Conservation (phyloP, 805 yeast species). For the Clavispora santaluciae region DNA sequence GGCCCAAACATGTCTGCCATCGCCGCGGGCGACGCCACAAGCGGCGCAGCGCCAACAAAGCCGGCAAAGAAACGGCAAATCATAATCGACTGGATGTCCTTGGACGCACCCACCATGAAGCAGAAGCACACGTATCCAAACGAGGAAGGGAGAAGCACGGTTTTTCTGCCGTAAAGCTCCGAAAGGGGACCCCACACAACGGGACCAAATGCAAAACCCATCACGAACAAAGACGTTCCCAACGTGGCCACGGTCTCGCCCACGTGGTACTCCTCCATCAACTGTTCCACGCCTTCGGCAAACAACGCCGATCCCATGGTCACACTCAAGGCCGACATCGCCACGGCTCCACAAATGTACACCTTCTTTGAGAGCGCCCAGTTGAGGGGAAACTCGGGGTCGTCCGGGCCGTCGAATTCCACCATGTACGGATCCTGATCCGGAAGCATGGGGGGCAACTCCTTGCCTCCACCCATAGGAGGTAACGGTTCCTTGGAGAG, state of each 20-base stretch:
- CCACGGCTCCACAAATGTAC: slow-evolving; percentile 22
- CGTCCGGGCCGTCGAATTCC: slow-evolving; percentile 70
- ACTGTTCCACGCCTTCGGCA: slow-evolving; percentile 51
- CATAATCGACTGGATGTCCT: slow-evolving; percentile 21
- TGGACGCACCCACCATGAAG: slow-evolving; percentile 34
- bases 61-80: slow-evolving; percentile 22
- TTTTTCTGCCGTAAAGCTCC: slow-evolving; percentile 70
- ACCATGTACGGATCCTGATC: slow-evolving; percentile 56
- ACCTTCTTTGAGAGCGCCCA: slow-evolving; percentile 46
- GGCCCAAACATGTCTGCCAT: slow-evolving; percentile 19
- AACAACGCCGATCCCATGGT: slow-evolving; percentile 84
- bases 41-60: slow-evolving; percentile 21
- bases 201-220: slow-evolving; percentile 94
- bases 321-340: slow-evolving; percentile 26
- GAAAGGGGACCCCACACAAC: slow-evolving; percentile 85
- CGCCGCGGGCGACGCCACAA: slow-evolving; percentile 22
- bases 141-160: slow-evolving; percentile 52
- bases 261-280: slow-evolving; percentile 52
- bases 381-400: slow-evolving; percentile 77
- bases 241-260: slow-evolving; percentile 67
- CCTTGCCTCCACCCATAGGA: slow-evolving; percentile 62
- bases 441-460: slow-evolving; percentile 59
- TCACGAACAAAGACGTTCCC: slow-evolving; percentile 75
- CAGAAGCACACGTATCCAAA: slow-evolving; percentile 56
- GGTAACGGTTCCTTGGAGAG: slow-evolving; percentile 29